Conservation (phyloP, 805 yeast species). For the Saccharomycopsis sp. region DNA sequence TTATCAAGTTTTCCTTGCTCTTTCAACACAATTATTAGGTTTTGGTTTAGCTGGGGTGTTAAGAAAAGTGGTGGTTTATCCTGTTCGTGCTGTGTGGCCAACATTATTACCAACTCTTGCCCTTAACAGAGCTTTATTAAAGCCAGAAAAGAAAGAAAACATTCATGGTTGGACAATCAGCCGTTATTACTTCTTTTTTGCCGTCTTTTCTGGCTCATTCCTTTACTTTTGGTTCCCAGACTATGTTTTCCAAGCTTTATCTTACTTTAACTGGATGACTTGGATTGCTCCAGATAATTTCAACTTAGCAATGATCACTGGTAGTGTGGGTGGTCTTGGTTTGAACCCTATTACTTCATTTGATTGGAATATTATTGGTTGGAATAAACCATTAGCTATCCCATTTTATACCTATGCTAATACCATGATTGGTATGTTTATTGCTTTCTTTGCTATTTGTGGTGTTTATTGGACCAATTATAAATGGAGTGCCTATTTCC, state of each 20-base stretch:
- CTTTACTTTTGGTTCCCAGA: constrained; percentile 37
- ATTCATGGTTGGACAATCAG: constrained; percentile 27
- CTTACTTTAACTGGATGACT: constrained; percentile 42
- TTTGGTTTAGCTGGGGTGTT: constrained; percentile 57
- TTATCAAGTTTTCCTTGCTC: constrained; percentile 38
- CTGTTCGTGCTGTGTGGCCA: constrained; percentile 44
- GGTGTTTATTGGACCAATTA: constrained; percentile 32
- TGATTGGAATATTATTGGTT: constrained; percentile 38
- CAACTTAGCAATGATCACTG: constrained; percentile 39
- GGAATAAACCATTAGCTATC: constrained; percentile 27
- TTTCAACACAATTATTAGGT: constrained; percentile 53
- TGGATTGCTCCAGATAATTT: constrained; percentile 46
- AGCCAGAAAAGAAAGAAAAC: constrained; percentile 24
- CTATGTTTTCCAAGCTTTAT: constrained; percentile 32
- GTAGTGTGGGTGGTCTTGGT: constrained; percentile 37
- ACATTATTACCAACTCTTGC: constrained; percentile 36
- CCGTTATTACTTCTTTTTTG: constrained; percentile 27
- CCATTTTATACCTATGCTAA: constrained; percentile 34
- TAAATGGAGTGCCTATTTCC: constrained; percentile 30
- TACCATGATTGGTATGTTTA: constrained; percentile 26
- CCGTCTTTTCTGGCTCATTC: constrained; percentile 27
- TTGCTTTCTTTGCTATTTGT: constrained; percentile 27
- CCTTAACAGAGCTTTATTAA: constrained; percentile 35
- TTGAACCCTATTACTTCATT: constrained; percentile 43
- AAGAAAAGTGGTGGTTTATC: constrained; percentile 46